Conservation (phyloP, 257 asterid genomes). For the Ehretia macrophylla region DNA sequence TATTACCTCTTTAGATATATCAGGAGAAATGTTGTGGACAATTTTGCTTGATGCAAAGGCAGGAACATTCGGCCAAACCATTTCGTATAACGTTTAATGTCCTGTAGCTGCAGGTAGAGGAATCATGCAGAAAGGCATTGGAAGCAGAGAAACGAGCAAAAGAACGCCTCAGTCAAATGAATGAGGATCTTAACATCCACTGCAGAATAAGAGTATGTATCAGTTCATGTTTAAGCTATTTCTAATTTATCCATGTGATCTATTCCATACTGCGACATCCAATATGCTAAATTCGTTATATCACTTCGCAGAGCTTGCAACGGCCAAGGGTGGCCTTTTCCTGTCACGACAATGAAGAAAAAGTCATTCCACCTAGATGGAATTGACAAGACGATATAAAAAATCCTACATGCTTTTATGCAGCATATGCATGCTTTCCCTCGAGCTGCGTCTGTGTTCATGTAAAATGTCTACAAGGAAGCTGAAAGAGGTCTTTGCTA, state of each 20-base stretch:
- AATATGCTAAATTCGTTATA: not conserved
- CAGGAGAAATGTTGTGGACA: not conserved
- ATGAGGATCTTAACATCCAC: constrained; percentile 49
- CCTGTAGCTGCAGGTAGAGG: constrained; percentile 35
- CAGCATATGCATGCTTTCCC: too few species aligned
- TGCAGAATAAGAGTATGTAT: constrained; percentile 60
- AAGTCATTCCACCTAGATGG: constrained; percentile 6
- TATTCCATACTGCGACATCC: not conserved
- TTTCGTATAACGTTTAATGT: constrained; percentile 1
- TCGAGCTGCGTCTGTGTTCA: too few species aligned
- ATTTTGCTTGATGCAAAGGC: too few species aligned
- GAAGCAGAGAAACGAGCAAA: constrained; percentile 55
- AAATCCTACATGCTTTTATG: too few species aligned
- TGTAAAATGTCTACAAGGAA: too few species aligned
- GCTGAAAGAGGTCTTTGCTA: too few species aligned
- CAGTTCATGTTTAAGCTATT: not conserved
- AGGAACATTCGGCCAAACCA: not conserved
- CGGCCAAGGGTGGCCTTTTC: constrained; percentile 63
- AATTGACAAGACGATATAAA: too few species aligned
- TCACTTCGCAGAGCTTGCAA: constrained; percentile 38
- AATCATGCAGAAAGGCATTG: constrained; percentile 46
- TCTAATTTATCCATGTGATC: not conserved
- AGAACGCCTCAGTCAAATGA: constrained; percentile 54
- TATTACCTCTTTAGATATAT: not conserved
- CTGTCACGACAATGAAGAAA: constrained; percentile 13